Evolutionary conservation across 176 grass and related monocot species (phyloP), one percentile per base, ranked within the genome.

Genomic region (Thinopyrum elongatum): DNA sequence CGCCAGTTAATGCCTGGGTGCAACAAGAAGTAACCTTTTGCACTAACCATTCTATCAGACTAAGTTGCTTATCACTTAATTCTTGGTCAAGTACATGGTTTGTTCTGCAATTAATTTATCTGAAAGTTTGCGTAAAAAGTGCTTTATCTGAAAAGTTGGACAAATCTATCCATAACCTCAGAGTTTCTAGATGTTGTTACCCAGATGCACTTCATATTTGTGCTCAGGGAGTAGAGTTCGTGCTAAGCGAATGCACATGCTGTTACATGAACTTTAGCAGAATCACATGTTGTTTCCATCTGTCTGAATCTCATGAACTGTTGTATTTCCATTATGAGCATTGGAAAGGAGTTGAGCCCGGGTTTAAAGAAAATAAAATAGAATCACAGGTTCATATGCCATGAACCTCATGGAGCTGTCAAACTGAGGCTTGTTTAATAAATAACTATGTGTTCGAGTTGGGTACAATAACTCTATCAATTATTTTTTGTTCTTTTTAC

Each of bases 181-280:
- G 55, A 13, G 30, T 64, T 38, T 65, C 38, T 29, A 64, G 65
- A 66, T 42, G 23, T 23, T 10, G 19, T 75, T 39, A n/a, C 25
- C 82, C 13, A 9, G 35, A n/a, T 59, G 49, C 13, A 76, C 23
- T 55, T 57, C 22, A 75, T 70, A 42, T 14, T 69, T 79, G 19
- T 69, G 39, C 26, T 21, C 5, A 67, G 33, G 12, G 63, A 34
- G 10, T 6, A 53, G 16, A 21, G 23, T 47, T 84, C 27, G n/a
- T 80, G 1, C 71, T 17, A 68, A 31, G 71, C 57, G 30, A 30
- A 83, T 29, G 30, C 41, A 39, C 7, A 21, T 74, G 35, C 34
- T 70, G 53, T 61, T 64, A 74, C 35, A 81, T 81, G 13, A 67
- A 66, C 26, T 84, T 25, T 53, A 88, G 34, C 17, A 76, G 70